phyloP scores from a whole-genome alignment of 2,329 filamentous ascomycete genomes.

The Colletotrichum sp. region DNA sequence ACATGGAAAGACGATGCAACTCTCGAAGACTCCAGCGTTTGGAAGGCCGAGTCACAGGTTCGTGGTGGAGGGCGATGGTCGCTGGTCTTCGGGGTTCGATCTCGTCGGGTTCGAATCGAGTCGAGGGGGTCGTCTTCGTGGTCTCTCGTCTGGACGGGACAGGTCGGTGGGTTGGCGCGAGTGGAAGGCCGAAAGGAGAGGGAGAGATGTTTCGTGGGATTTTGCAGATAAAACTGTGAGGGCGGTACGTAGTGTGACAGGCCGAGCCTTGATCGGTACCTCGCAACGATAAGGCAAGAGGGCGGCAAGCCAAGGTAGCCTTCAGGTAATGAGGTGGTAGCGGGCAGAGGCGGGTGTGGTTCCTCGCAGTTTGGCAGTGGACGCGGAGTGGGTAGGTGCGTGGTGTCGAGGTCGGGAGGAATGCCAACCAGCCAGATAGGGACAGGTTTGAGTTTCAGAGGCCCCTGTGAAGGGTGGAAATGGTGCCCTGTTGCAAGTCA shows the following conservation, averaged over 20 bases:
- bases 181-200: constrained; percentile 7
- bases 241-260: constrained; percentile 12
- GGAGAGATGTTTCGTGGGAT: constrained; percentile 18
- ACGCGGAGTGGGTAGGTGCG: background rate
- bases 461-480: constrained; percentile 7
- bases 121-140: constrained; percentile 8
- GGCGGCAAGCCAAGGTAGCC: background rate
- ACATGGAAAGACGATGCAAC: constrained; percentile 7
- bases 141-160: background rate
- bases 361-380: background rate
- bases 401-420: background rate
- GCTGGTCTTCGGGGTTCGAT: background rate
- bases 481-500: constrained; percentile 6
- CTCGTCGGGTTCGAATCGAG: background rate
- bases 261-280: background rate
- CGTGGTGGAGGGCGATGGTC: background rate
- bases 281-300: background rate
- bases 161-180: constrained; percentile 8
- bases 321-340: background rate
- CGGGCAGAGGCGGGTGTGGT: background rate
- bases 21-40: background rate
- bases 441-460: constrained; percentile 21
- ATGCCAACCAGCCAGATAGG: constrained; percentile 17
- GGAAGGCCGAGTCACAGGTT: background rate
- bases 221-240: constrained; percentile 16